Evolutionary conservation across 805 yeast genomes (phyloP).

Genomic region (Sporopachydermia lactativora): DNA sequence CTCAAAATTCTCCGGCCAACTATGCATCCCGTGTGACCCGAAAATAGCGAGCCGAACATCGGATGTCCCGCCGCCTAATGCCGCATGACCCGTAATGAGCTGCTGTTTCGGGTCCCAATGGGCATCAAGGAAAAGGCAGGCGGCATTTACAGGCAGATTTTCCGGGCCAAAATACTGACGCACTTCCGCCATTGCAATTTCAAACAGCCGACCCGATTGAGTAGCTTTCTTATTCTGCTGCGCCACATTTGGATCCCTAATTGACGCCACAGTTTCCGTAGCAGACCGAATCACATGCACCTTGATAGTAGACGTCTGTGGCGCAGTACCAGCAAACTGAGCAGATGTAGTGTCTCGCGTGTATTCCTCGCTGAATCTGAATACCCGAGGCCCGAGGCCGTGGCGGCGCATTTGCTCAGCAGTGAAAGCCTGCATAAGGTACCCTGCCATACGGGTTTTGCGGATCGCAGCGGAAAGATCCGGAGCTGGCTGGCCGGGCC

Average conservation of each 20-base stretch:
- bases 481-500: slow-evolving; percentile 36
- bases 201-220: slow-evolving; percentile 62
- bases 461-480: slow-evolving; percentile 53
- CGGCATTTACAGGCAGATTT: slow-evolving; percentile 55
- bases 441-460: slow-evolving; percentile 68
- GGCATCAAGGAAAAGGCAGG: slow-evolving; percentile 73
- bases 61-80: slow-evolving; percentile 78
- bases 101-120: slow-evolving; percentile 56
- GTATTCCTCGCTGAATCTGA: slow-evolving; percentile 59
- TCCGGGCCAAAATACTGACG: slow-evolving; percentile 36
- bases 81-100: slow-evolving; percentile 77
- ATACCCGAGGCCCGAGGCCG: slow-evolving; percentile 68
- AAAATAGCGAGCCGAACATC: slow-evolving; percentile 71
- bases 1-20: slow-evolving; percentile 85
- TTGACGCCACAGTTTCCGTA: slow-evolving; percentile 51
- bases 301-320: slow-evolving; percentile 38
- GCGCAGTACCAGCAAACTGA: slow-evolving; percentile 30
- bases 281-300: slow-evolving; percentile 57
- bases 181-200: slow-evolving; percentile 68
- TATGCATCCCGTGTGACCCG: slow-evolving; percentile 83
- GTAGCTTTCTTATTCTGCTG: slow-evolving; percentile 72
- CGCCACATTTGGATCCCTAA: slow-evolving; percentile 68
- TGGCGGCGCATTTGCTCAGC: slow-evolving; percentile 74
- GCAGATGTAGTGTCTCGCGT: slow-evolving; percentile 36
- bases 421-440: slow-evolving; percentile 85